Conservation (phyloP, 202 grass and related monocot genomes). For the Brachypodium distachyon region DNA sequence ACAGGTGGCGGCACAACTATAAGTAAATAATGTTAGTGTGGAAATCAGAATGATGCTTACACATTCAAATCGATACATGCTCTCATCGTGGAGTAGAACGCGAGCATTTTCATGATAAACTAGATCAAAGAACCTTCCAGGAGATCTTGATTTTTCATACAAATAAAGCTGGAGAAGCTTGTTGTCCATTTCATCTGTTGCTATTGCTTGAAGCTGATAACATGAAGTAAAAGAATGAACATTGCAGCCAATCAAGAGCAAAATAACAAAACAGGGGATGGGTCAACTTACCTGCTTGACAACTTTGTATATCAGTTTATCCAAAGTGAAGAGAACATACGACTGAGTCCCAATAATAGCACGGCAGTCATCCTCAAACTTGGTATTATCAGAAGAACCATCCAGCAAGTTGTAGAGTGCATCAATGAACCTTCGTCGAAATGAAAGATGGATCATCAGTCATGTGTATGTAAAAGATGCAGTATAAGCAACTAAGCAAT, state of each 20-base stretch:
- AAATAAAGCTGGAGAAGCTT: constrained; percentile 91
- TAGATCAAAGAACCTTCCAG: constrained; percentile 62
- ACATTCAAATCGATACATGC: constrained; percentile 81
- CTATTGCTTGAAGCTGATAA: constrained; percentile 88
- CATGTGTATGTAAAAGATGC: not conserved
- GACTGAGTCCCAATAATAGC: constrained; percentile 81
- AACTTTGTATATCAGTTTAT: constrained; percentile 98
- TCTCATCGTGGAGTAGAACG: constrained; percentile 75
- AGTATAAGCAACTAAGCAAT: not conserved
- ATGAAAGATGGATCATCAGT: constrained; percentile 5
- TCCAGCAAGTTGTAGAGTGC: constrained; percentile 81
- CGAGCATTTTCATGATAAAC: constrained; percentile 95
- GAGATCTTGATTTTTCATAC: constrained; percentile 82
- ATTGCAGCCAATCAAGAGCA: not conserved
- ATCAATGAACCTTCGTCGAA: constrained; percentile 67
- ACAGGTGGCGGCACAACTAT: not conserved
- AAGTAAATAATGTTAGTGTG: not conserved
- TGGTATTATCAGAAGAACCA: constrained; percentile 86
- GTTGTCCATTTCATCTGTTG: constrained; percentile 84
- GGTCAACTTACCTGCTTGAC: constrained; percentile 65
- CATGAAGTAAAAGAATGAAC: constrained; percentile 7
- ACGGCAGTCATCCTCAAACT: constrained; percentile 98
- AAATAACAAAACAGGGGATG: not conserved
- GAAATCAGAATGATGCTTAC: constrained; percentile 43
- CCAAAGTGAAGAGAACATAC: constrained; percentile 93